phyloP scores from a whole-genome alignment of 2,329 filamentous ascomycete species.

The Magnaporthiopsis poae region DNA sequence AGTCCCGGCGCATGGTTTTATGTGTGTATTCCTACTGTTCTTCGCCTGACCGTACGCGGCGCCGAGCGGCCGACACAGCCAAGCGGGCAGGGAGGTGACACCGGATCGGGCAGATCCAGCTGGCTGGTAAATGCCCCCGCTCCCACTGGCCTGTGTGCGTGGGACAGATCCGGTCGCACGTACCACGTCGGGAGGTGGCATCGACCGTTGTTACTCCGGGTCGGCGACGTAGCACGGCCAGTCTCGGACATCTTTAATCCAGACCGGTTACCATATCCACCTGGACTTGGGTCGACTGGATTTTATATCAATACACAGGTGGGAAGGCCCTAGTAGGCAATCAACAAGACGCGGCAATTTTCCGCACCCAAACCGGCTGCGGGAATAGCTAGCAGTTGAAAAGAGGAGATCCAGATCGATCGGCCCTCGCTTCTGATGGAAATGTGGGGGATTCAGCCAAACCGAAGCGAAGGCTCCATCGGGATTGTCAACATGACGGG shows the following conservation, averaged over 20 bases:
- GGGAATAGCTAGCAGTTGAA: no score
- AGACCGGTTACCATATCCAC: not conserved
- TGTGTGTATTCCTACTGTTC: not conserved
- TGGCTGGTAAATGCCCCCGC: slow-evolving; percentile 5
- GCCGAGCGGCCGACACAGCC: no score
- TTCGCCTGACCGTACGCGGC: not conserved
- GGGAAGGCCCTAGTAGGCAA: no score
- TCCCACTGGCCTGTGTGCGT: no score
- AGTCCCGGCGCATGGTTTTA: not conserved
- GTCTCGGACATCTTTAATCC: not conserved
- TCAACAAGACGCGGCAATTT: no score
- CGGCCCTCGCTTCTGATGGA: slow-evolving; percentile 2
- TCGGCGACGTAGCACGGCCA: not conserved
- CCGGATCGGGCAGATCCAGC: slow-evolving; percentile 7
- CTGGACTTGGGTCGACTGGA: not conserved
- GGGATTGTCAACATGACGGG: not conserved
- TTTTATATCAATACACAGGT: no score
- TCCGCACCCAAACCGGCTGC: no score
- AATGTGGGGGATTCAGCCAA: not conserved
- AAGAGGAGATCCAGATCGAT: slow-evolving; percentile 17
- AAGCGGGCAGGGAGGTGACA: slow-evolving; percentile 1
- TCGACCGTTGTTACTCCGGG: not conserved
- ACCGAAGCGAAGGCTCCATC: not conserved
- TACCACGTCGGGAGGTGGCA: not conserved
- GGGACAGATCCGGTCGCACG: no score